These are phyloP conservation scores for Aspergillus proliferans DNA, from an alignment of 2,329 filamentous ascomycete species.

Conservation along the genomic window DNA sequence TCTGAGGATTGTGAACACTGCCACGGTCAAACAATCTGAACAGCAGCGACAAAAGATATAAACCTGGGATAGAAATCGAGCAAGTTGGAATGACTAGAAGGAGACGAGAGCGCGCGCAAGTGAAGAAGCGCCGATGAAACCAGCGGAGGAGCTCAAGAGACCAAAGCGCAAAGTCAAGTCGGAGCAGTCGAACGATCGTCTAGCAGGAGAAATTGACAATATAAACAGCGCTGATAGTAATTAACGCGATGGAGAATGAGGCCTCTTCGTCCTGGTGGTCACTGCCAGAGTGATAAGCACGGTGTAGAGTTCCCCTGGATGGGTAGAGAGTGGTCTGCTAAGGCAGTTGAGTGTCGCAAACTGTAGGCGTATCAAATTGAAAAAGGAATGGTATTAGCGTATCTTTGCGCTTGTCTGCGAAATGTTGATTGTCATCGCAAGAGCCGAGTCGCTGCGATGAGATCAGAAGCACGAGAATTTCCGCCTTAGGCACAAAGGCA, in stretches of 20 bases:
- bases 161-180: not conserved
- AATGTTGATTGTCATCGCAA: too few species aligned
- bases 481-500: not conserved
- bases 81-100: not conserved
- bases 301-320: too few species aligned
- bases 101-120: slow-evolving; percentile 1
- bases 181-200: not conserved
- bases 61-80: too few species aligned
- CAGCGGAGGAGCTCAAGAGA: not conserved
- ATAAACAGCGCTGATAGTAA: not conserved
- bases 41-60: too few species aligned
- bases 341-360: too few species aligned
- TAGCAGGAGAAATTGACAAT: not conserved
- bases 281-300: too few species aligned
- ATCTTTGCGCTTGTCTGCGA: too few species aligned
- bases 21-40: not conserved
- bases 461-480: not conserved
- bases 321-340: too few species aligned
- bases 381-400: too few species aligned
- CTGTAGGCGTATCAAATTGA: too few species aligned
- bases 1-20: not conserved
- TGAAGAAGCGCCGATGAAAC: slow-evolving; percentile 7
- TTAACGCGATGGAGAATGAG: too few species aligned
- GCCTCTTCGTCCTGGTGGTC: too few species aligned
- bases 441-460: not conserved